These are phyloP conservation scores for Penicillium sp. DNA, from an alignment of 2,329 filamentous ascomycete genomes.

Conservation along the genomic window DNA sequence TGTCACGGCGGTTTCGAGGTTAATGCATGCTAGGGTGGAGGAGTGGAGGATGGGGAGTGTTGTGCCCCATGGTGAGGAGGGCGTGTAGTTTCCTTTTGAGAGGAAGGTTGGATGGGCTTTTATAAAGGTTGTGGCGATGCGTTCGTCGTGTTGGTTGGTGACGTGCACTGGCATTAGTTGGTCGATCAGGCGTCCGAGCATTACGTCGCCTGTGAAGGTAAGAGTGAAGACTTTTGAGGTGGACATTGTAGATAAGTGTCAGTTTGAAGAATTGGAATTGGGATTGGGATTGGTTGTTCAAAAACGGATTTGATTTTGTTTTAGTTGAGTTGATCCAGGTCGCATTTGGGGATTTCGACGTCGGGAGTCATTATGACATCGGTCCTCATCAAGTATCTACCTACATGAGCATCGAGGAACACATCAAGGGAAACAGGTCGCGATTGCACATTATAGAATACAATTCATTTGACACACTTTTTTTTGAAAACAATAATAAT, in stretches of 20 bases:
- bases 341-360: neutral
- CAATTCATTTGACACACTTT: slow-evolving; percentile 6
- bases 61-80: slow-evolving; percentile 36
- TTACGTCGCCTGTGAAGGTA: slow-evolving; percentile 40
- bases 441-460: slow-evolving; percentile 7
- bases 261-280: neutral
- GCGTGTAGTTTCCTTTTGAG: slow-evolving; percentile 3
- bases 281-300: neutral
- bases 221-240: slow-evolving; percentile 24
- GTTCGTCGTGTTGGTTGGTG: slow-evolving; percentile 25
- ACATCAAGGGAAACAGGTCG: neutral
- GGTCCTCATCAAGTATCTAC: neutral
- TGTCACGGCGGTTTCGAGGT: slow-evolving; percentile 42
- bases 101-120: slow-evolving; percentile 20
- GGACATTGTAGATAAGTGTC: neutral
- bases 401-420: neutral
- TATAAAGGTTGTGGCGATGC: slow-evolving; percentile 18
- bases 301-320: neutral
- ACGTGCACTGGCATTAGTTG: slow-evolving; percentile 38
- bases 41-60: slow-evolving; percentile 31
- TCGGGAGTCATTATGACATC: neutral
- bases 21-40: slow-evolving; percentile 38
- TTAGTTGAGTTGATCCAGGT: neutral
- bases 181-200: slow-evolving; percentile 43
- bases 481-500: slow-evolving; percentile 5